phyloP scores from a whole-genome alignment of 2,329 filamentous ascomycete species.

The Magnaporthales sp. region DNA sequence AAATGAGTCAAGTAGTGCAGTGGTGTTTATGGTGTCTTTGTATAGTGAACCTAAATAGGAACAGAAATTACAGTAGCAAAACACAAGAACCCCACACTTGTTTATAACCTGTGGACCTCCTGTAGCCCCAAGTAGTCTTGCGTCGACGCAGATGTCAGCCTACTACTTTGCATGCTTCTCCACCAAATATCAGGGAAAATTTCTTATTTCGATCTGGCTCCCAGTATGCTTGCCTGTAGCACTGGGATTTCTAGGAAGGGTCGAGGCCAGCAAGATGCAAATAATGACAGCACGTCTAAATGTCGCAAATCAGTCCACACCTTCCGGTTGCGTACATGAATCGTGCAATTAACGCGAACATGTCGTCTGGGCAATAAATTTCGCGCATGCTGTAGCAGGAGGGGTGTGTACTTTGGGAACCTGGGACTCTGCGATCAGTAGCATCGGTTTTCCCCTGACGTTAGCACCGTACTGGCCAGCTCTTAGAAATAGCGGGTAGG shows the following conservation, averaged over 20 bases:
- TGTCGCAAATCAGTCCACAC: neutral
- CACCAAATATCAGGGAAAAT: neutral
- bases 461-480: neutral
- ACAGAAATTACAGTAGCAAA: neutral
- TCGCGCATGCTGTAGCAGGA: neutral
- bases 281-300: neutral
- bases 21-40: no score
- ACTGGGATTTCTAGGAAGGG: neutral
- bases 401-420: neutral
- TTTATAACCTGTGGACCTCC: neutral
- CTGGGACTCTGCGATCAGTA: neutral
- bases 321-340: neutral
- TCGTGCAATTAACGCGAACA: neutral
- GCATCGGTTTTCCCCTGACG: neutral
- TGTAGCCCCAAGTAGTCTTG: neutral
- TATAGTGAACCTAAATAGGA: no score
- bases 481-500: neutral
- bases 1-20: neutral
- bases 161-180: neutral
- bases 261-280: neutral
- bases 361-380: neutral
- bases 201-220: neutral
- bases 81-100: neutral
- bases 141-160: neutral
- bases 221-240: neutral